Evolutionary conservation across 2,329 filamentous ascomycete species (phyloP), one percentile per base, ranked within the genome.

Genomic region (Ophiocordyceps camponoti-floridani): DNA sequence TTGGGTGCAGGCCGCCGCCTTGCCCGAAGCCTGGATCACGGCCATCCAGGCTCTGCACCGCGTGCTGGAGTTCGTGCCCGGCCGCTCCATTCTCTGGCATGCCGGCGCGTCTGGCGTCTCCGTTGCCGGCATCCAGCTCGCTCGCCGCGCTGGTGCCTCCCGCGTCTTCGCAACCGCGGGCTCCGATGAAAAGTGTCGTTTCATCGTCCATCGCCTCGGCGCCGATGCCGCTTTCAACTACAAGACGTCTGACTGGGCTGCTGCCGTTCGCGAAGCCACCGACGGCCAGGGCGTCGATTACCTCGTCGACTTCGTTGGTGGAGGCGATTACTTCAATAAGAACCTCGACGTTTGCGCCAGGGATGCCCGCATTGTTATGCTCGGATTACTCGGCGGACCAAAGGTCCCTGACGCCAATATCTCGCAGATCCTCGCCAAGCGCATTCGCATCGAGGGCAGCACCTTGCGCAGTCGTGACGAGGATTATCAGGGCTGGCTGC

Each of bases 11-110:
- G 82, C 80, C 10, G 88, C 88, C 9, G 87, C 82, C 4, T 72
- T 94, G 37, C 87, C 88, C 2, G 86, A 95, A 69, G 70, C 82
- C 4, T 94, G 84, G 84, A 93, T 95, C 54, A 95, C 89, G 18
- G 89, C 89, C 1, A 82, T 82, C 8, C 89, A 96, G 68, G 88
- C 88, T 16, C 74, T 95, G 60, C 84, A 87, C 58, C 66, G 88
- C 12, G 75, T 96, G 16, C 83, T 86, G 43, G 77, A 75, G 14
- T 89, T 88, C 60, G 58, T 69, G 16, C 59, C 67, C 11, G 83
- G 82, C 7, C 79, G 88, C 62, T 74, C 73, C 13, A 76, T 89
- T 47, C 77, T 96, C 40, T 95, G 87, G 84, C 89, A 96, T 60
- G 89, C 89, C 0, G 89, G 87, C 43, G 89, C 89, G 2, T 87